Percentiles rank a stretch among this genome's conserved stretches.
phyloP scores from a whole-genome alignment of 345 rosid genomes.

The Sonneratia alba region DNA sequence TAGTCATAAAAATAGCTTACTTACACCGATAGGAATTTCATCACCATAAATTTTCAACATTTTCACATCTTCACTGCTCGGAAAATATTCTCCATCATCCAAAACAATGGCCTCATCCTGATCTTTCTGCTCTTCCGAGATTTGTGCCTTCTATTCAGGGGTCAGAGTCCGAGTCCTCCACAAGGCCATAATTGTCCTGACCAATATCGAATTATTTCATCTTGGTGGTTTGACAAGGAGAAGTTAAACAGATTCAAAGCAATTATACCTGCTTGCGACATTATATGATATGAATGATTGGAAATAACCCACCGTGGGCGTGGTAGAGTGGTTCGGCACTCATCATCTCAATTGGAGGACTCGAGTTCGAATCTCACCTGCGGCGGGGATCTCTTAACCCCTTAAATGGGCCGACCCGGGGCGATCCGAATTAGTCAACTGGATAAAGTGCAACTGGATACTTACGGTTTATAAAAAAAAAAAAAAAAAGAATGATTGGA shows the following conservation, averaged over 20 bases:
- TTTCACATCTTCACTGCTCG: constrained; percentile 31
- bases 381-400: no score
- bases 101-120: constrained; percentile 24
- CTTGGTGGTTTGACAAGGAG: background rate
- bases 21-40: constrained; percentile 58
- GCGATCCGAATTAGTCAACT: no score
- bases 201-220: background rate
- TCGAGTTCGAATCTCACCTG: no score
- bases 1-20: constrained; percentile 1
- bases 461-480: no score
- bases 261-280: constrained; percentile 53
- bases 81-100: constrained; percentile 28
- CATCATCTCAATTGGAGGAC: no score
- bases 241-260: background rate
- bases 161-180: constrained; percentile 63
- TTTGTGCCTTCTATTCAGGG: constrained; percentile 44
- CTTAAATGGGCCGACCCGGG: no score
- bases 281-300: constrained; percentile 77
- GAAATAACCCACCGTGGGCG: no score
- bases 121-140: constrained; percentile 51
- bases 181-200: constrained; percentile 74
- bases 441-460: no score
- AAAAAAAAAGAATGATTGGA: constrained; percentile 82
- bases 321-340: no score
- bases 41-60: constrained; percentile 41